Evolutionary conservation across 352 stramenopile genomes (phyloP), one percentile per base, ranked within the genome.

Genomic region (Thraustochytrium striatum): DNA sequence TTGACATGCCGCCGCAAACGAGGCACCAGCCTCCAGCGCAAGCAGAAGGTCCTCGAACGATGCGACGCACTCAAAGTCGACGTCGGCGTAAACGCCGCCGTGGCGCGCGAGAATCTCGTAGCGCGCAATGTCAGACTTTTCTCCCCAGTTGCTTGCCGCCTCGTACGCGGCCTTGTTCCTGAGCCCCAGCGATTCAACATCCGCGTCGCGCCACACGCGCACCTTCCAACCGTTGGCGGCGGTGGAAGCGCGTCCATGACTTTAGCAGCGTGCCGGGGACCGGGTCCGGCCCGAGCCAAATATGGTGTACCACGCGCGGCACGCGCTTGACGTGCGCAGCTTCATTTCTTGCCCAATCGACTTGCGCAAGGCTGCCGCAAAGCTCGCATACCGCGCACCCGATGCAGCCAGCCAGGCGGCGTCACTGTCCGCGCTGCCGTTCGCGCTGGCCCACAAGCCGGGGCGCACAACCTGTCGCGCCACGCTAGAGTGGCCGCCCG

Each of bases 91-190:
- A 16, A 91, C 81, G 39, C 88, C 88, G 16, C 88, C 88, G 19
- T 85, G n/a, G 25, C 62, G 68, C 19, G 81, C 69, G 30, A 92
- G 82, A 69, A 92, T 85, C 84, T 92, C 88, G 73, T 92, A 92
- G 30, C 88, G 85, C 30, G 89, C 75, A 52, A 92, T 91, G 72
- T 92, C 88, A 2, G 86, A 88, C 68, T 90, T 91, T 72, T 91
- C 85, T 0, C 88, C 88, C 79, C 83, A 90, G 72, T 92, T 92
- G 52, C 11, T 69, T 11, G 88, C 88, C 5, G 82, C 72, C 2
- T 85, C 75, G 53, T 87, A 91, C 0, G 86, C 86, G 61, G 52
- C 65, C 82, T 86, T 47, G 43, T 86, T 81, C 19, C 55, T 9
- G 55, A 87, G 85, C 73, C 85, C 86, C 69, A 84, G 87, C 1